Evolutionary conservation across 257 asterid species (phyloP).

Genomic region (Fraxinus americana): DNA sequence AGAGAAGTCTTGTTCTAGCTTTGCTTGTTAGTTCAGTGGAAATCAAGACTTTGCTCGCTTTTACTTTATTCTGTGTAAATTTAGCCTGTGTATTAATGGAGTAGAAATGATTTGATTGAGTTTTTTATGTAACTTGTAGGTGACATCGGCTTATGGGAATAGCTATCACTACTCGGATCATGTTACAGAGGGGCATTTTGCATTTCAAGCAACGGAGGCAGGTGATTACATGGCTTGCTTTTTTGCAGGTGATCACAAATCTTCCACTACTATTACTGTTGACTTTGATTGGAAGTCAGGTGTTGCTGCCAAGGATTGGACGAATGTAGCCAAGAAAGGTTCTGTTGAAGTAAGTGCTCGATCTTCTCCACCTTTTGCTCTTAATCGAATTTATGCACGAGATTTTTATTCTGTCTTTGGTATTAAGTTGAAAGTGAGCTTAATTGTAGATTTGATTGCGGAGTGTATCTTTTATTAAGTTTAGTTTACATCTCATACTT

Average conservation of each 20-base stretch:
- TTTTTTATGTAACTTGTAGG: constrained; percentile 42
- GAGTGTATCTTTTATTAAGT: background rate
- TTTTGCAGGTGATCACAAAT: constrained; percentile 68
- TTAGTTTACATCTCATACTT: background rate
- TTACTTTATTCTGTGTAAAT: background rate
- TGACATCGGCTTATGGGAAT: constrained; percentile 79
- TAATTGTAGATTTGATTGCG: background rate
- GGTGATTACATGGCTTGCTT: constrained; percentile 96
- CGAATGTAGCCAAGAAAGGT: constrained; percentile 86
- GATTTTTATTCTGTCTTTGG: background rate
- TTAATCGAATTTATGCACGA: background rate
- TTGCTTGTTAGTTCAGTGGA: background rate
- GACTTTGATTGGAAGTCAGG: constrained; percentile 97
- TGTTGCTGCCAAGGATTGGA: constrained; percentile 92
- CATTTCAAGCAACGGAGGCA: constrained; percentile 77
- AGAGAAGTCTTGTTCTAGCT: background rate
- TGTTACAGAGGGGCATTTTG: constrained; percentile 80
- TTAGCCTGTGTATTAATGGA: background rate
- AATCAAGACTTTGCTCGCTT: background rate
- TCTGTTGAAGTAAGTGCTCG: constrained; percentile 72
- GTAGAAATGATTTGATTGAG: background rate
- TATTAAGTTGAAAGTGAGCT: background rate
- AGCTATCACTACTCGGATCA: constrained; percentile 78
- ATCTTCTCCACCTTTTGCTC: background rate
- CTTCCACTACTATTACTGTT: constrained; percentile 56